Evolutionary conservation across 139 green algal species (phyloP).

Genomic region (Chlorokybus atmophyticus): DNA sequence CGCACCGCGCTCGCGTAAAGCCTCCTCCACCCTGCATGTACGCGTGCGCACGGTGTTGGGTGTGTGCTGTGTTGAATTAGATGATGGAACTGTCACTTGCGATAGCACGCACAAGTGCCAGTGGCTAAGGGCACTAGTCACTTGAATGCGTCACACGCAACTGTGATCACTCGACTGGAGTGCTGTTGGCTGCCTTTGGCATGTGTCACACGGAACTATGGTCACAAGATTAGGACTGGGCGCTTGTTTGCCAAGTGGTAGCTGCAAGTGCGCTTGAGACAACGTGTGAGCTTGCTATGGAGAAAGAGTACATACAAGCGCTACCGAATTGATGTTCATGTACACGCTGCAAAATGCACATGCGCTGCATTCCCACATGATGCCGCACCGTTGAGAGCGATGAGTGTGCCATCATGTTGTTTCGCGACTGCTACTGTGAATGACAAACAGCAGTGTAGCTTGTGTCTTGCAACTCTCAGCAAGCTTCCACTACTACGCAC

Average conservation of each 20-base stretch:
- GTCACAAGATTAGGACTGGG: neutral
- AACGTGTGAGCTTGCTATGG: too few relatives aligned
- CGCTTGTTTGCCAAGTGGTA: too few relatives aligned
- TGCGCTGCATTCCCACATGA: neutral
- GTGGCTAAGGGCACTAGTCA: neutral
- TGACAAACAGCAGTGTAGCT: neutral
- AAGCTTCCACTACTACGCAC: conserved; percentile 34
- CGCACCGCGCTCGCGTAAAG: conserved; percentile 51
- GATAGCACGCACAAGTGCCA: neutral
- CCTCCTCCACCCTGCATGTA: conserved; percentile 1
- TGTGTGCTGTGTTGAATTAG: neutral
- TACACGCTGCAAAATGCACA: neutral
- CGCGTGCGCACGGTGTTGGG: neutral
- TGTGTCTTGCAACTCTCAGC: neutral
- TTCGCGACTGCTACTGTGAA: neutral
- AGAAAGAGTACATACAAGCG: too few relatives aligned
- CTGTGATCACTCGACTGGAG: neutral
- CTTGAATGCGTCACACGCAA: neutral
- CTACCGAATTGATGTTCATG: too few relatives aligned
- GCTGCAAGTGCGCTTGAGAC: too few relatives aligned
- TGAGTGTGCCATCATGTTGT: neutral
- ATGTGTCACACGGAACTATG: neutral
- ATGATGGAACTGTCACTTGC: neutral
- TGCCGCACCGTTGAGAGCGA: neutral
- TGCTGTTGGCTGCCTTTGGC: neutral